phyloP scores from a whole-genome alignment of 768 basidiomycete species.

The Terana coerulea region DNA sequence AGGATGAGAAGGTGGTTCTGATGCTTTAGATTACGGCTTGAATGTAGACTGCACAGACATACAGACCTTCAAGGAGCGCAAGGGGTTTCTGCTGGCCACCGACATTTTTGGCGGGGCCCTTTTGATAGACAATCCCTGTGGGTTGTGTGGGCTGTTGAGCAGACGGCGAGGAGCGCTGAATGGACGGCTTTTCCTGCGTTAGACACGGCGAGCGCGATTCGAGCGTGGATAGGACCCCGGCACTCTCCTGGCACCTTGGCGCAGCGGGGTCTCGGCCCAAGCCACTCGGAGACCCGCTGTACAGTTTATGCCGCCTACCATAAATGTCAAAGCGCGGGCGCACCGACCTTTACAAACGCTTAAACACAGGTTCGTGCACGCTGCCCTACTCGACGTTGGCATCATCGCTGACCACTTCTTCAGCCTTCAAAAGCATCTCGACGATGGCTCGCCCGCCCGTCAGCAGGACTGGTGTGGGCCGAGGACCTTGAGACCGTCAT shows the following conservation, averaged over 20 bases:
- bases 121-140: constrained; percentile 32
- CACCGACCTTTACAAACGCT: constrained; percentile 41
- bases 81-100: constrained; percentile 87
- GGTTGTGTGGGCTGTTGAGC: constrained; percentile 19
- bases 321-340: constrained; percentile 16
- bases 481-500: constrained; percentile 89
- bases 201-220: constrained; percentile 3
- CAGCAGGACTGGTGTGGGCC: constrained; percentile 65
- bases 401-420: constrained; percentile 17
- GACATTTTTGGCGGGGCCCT: constrained; percentile 78
- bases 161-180: constrained; percentile 12
- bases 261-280: constrained; percentile 21
- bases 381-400: not conserved
- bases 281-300: constrained; percentile 28
- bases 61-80: constrained; percentile 70
- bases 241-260: constrained; percentile 17
- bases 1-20: constrained; percentile 1
- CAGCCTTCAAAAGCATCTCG: constrained; percentile 87
- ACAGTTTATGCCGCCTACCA: constrained; percentile 25
- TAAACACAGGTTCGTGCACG: constrained; percentile 55
- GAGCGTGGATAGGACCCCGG: constrained; percentile 16
- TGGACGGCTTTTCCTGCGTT: constrained; percentile 12
- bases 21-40: constrained; percentile 3
- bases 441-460: constrained; percentile 71
- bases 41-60: constrained; percentile 1